Evolutionary conservation across 768 basidiomycete species (phyloP), one percentile per base, ranked within the genome.

Genomic region (Lactarius trivialis): DNA sequence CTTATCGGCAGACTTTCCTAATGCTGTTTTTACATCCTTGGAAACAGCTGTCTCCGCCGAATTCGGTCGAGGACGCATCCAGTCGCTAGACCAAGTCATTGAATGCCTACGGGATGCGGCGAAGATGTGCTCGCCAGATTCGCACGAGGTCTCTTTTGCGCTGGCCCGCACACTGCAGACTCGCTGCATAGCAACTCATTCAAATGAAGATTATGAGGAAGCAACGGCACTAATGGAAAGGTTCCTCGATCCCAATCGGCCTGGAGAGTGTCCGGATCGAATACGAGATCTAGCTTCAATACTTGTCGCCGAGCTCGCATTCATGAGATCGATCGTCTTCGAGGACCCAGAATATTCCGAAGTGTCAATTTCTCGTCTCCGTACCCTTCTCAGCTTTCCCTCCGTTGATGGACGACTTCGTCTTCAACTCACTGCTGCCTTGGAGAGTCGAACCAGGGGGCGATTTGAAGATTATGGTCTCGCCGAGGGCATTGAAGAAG

Each of bases 121-220:
- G 43, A 45, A 4, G 21, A 3, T 12, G 21, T 45, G 43, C 21
- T 11, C 43, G 21, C 43, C 43, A 5, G 21, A 11, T 21, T 45
- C 43, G 7, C 11, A 12, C 43, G 1, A 12, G 0, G 1, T 45
- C 21, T 45, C 12, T 1, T 21, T 1, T 5, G 21, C 0, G 9
- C 43, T 45, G 9, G 43, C n/a, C n/a, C 0, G 0, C 11, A 3
- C 0, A 21, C 11, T 45, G 8, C 12, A 3, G 4, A 0, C 0
- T 21, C n/a, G 43, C 43, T 21, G 11, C 43, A 17, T n/a, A 34
- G 37, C 12, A 53, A 60, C n/a, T n/a, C n/a, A n/a, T n/a, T n/a
- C n/a, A n/a, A n/a, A n/a, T n/a, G n/a, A n/a, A n/a, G n/a, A n/a
- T n/a, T 60, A 43, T 8, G 53, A 60, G 43, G 60, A 60, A n/a